Base-by-base conservation (phyloP, 148 eudicot genomes). In the Nyssa sinensis region DNA sequence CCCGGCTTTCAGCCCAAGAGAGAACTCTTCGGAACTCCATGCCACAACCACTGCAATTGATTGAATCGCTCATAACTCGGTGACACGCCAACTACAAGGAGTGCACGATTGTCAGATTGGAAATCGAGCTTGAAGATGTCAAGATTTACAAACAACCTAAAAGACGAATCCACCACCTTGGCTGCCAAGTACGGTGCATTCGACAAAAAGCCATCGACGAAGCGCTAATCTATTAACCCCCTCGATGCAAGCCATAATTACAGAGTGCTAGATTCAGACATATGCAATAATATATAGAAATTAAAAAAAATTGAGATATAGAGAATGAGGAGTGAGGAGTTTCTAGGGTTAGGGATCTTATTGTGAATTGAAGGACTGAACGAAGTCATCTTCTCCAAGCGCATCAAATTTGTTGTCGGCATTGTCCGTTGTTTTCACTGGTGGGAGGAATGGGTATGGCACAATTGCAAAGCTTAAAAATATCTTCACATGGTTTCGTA, bases 71-170 rank as follows among this genome's bases (percentile, higher is more conserved):
- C 97, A 11, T 96, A 72, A 62, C 94, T 95, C 4, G 90, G 35
- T 0, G 79, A 77, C 37, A 87, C 83, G 0, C 91, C 98, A 3
- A 78, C 75, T 37, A 85, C 55, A 17, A 82, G 81, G 59, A 95
- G 75, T 3, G 86, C 83, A 7, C 77, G 84, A 83, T 85, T 96
- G 64, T 90, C 97, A 0, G 96, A 92, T 31, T 79, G 84, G 67
- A 95, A 95, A 77, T 95, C 96, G 27, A 95, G 84, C 80, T 90
- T 80, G 77, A 86, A 92, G 53, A 95, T 89, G 79, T 95, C 98
- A 24, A 95, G 81, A 60, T 73, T 84, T 4, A 97, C 96, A 0
- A 94, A 87, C 3, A 97, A 89, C 77, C 96, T 95, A 76, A 95
- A 95, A 0, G 94, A 89, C 67, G 86, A 81, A 84, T 95, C 97